A percentile compares a stretch with the other conserved stretches of the same genome.
phyloP scores from a whole-genome alignment of 108 stramenopile genomes.

The Cyclostephanos invisitatus region DNA sequence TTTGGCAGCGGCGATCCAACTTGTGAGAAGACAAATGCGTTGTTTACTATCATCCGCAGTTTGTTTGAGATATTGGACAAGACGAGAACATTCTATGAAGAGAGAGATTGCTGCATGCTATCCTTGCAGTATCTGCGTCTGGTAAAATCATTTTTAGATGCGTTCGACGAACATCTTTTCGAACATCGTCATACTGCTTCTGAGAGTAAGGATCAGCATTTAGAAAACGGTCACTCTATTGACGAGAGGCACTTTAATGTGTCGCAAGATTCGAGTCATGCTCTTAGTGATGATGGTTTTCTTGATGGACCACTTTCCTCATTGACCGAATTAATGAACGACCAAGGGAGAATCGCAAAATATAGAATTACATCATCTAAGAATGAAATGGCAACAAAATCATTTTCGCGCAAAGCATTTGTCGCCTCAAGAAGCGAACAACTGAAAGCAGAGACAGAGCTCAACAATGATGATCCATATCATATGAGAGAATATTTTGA shows the following conservation, averaged over 20 bases:
- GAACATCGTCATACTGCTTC: neutral
- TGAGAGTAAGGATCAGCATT: conserved; percentile 1
- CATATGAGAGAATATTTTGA: conserved; percentile 50
- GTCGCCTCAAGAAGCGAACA: conserved; percentile 80
- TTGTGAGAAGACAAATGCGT: conserved; percentile 27
- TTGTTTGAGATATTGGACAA: conserved; percentile 50
- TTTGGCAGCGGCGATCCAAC: conserved; percentile 36
- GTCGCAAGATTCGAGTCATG: conserved; percentile 27
- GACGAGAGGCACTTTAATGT: conserved; percentile 15
- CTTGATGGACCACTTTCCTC: neutral
- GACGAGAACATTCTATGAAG: conserved; percentile 28
- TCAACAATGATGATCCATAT: conserved; percentile 39
- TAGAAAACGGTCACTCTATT: conserved; percentile 2
- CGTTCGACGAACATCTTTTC: conserved; percentile 37
- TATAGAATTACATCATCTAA: conserved; percentile 29
- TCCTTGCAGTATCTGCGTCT: conserved; percentile 33
- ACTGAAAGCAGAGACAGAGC: conserved; percentile 74
- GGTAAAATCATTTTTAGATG: conserved; percentile 41
- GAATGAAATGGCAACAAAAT: conserved; percentile 24
- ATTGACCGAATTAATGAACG: conserved; percentile 11
- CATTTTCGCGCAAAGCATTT: conserved; percentile 75
- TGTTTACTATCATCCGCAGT: conserved; percentile 32
- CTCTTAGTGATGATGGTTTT: neutral
- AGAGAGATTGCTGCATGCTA: conserved; percentile 26
- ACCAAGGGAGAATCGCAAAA: conserved; percentile 10